Evolutionary conservation across 2,329 filamentous ascomycete genomes (phyloP), one percentile per base, ranked within the genome.

Genomic region (Venturia oleaginea): DNA sequence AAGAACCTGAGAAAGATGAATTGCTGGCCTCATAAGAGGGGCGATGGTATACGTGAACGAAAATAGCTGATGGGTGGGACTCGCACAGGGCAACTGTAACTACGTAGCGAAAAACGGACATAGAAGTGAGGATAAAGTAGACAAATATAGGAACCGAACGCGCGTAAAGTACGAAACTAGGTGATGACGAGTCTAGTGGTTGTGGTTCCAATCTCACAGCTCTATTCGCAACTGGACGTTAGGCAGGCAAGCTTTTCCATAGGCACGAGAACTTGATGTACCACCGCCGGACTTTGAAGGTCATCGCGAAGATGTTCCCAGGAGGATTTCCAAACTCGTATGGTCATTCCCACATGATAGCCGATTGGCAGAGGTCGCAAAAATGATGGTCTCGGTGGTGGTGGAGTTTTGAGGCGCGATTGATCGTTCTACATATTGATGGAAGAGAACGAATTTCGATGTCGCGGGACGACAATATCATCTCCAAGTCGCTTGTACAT

Each of bases 1-100:
- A 57, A 57, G 15, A 57, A 34, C 30, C 15, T 57, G 51, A 57
- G 51, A 57, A 34, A 57, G 51, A 57, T 57, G 51, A 57, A 32
- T 34, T 34, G 51, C 51, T 10, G 30, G 30, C 19, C 7, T 11
- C 17, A 34, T 6, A 57, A 57, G 51, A 57, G 8, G 48, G 17
- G 30, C 51, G 19, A 57, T n/a, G 17, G 30, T n/a, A 11, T 34
- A 57, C 15, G 30, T 19, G 30, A 6, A 30, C 51, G 27, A 57
- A 57, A 57, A 57, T 57, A 57, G 51, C 51, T 57, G 48, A 34
- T 19, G 11, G 51, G 30, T 22, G 30, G 30, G 51, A 54, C 27
- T 32, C 4, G 51, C 30, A 34, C 30, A 15, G 51, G 30, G 17
- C 27, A 57, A 22, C 27, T 11, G 51, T n/a, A 30, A 30, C 30